These are phyloP conservation scores for Pezicula carpinea DNA, from an alignment of 2,329 filamentous ascomycete species.

Conservation along the genomic window DNA sequence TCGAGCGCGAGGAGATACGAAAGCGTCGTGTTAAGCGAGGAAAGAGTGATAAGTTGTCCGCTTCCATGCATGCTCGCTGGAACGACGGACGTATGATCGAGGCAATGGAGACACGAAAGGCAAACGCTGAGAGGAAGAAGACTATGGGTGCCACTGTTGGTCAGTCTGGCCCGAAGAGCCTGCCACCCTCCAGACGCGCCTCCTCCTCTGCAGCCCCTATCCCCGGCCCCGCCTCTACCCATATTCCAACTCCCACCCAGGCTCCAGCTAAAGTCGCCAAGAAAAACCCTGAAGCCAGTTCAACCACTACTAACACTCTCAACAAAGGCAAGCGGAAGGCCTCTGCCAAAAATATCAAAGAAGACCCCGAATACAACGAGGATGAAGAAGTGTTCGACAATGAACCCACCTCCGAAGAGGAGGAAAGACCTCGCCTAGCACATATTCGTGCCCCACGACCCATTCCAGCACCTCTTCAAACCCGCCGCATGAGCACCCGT, in stretches of 20 bases:
- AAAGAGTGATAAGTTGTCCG: conserved; percentile 63
- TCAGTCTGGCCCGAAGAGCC: not conserved
- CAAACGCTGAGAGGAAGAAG: conserved; percentile 54
- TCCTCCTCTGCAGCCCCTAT: not conserved
- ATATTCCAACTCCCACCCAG: too few relatives aligned
- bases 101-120: conserved; percentile 55
- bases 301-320: not conserved
- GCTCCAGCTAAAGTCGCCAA: too few relatives aligned
- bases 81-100: conserved; percentile 54
- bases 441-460: conserved; percentile 1
- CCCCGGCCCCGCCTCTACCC: not conserved
- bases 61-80: conserved; percentile 58
- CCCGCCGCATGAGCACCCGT: conserved; percentile 15
- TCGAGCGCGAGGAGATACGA: conserved; percentile 2
- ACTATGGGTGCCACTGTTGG: conserved; percentile 15
- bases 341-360: not conserved
- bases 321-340: not conserved
- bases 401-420: conserved; percentile 29
- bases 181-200: not conserved
- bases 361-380: not conserved
- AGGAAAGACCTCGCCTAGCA: not conserved
- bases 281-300: too few relatives aligned
- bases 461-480: conserved; percentile 6
- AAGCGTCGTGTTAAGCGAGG: conserved; percentile 24
- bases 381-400: not conserved